Evolutionary conservation across 2,329 filamentous ascomycete species (phyloP).

Genomic region (Alternaria brassicae): DNA sequence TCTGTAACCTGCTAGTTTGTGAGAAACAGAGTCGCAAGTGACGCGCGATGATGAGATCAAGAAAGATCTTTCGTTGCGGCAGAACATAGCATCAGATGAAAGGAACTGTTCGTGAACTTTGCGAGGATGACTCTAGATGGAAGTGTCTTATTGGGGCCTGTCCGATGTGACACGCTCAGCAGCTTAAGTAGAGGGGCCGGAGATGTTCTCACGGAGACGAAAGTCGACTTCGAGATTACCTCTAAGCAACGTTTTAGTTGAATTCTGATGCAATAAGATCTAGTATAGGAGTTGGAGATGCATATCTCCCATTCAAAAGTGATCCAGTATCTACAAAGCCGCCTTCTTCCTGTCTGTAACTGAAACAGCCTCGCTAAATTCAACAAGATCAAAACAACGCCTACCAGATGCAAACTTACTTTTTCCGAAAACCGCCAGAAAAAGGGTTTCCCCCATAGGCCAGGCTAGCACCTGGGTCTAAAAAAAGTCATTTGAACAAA

Average conservation of each 20-base stretch:
- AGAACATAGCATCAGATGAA: no score
- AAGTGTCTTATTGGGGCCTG: no score
- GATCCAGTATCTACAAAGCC: neutral
- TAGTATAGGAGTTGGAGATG: neutral
- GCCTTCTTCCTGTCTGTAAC: neutral
- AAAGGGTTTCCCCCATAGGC: constrained; percentile 7
- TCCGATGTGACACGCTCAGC: no score
- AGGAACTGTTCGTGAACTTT: no score
- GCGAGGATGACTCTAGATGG: no score
- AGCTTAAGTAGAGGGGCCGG: no score
- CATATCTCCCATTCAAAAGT: neutral
- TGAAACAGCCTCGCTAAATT: neutral
- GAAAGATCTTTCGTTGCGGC: constrained; percentile 20
- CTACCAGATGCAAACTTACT: neutral
- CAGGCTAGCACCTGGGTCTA: constrained; percentile 41
- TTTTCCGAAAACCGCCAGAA: neutral
- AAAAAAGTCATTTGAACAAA: constrained; percentile 38
- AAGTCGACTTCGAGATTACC: no score
- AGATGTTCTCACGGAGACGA: no score
- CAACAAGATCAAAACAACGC: neutral
- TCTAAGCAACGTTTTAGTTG: no score
- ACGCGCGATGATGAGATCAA: no score
- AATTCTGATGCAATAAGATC: neutral
- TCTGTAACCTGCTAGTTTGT: no score
- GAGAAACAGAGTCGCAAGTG: no score